phyloP scores from a whole-genome alignment of 768 basidiomycete genomes.

The Kwoniella mangroviensis region DNA sequence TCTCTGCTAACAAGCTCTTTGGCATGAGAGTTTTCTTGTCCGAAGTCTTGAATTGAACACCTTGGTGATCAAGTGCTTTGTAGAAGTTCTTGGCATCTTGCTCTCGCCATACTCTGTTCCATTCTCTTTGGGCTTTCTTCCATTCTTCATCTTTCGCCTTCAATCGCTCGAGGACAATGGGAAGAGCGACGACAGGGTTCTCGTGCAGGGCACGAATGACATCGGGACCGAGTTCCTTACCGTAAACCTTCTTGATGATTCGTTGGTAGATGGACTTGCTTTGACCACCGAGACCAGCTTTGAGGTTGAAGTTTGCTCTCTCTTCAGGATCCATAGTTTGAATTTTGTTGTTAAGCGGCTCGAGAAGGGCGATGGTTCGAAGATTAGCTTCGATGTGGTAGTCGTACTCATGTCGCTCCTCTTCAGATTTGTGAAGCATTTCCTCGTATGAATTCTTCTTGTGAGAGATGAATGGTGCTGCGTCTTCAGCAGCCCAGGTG shows the following conservation, averaged over 20 bases:
- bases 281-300: slow-evolving; percentile 84
- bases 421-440: slow-evolving; percentile 92
- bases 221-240: slow-evolving; percentile 60
- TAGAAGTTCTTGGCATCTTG: slow-evolving; percentile 95
- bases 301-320: slow-evolving; percentile 75
- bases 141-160: slow-evolving; percentile 97
- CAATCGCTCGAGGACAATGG: slow-evolving; percentile 84
- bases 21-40: slow-evolving; percentile 70
- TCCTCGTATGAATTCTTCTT: slow-evolving; percentile 98
- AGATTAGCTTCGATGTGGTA: slow-evolving; percentile 89
- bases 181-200: slow-evolving; percentile 84
- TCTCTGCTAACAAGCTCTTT: slow-evolving; percentile 56
- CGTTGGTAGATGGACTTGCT: slow-evolving; percentile 88
- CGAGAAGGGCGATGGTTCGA: slow-evolving; percentile 87
- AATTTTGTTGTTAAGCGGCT: slow-evolving; percentile 82
- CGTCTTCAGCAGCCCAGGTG: slow-evolving; percentile 95
- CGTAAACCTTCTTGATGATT: slow-evolving; percentile 92
- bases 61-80: slow-evolving; percentile 95
- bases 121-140: slow-evolving; percentile 90
- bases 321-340: slow-evolving; percentile 89
- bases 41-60: slow-evolving; percentile 88
- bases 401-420: slow-evolving; percentile 97
- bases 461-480: slow-evolving; percentile 83
- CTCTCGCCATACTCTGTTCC: slow-evolving; percentile 95
- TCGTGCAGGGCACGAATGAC: slow-evolving; percentile 76